Base-by-base conservation (phyloP, 1,284 basidiomycete species). In the Austroboletus rostrupii region DNA sequence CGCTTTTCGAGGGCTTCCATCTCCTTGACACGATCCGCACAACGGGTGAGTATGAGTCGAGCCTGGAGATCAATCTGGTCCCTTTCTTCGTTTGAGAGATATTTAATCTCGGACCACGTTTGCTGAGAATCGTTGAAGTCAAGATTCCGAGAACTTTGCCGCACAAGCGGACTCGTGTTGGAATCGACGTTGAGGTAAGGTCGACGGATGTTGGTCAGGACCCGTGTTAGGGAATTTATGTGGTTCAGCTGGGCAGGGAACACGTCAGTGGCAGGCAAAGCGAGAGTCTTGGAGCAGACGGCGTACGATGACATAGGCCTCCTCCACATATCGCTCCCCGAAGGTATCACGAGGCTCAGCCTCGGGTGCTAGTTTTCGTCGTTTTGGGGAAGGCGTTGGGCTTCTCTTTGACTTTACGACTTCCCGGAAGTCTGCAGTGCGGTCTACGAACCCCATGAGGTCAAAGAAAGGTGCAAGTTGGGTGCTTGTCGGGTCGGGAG, bases 1-100 rank as follows among this genome's bases (percentile, higher is more conserved):
- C 92, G 79, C 67, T 88, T 87, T 70, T 96, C 93, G 14, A 92
- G 72, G 20, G 75, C 73, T 64, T 96, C 92, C 76, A 96, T 85
- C 69, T 88, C 83, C 62, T 83, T 85, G 20, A 96, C 87, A 54
- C 89, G 77, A 54, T 93, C 87, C 16, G 92, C 81, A 66, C 90
- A 93, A 49, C 85, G 82, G 47, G 83, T 81, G 50, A 96, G 74
- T 46, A 93, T 85, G 52, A 91, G 77, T 54, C 87, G 84, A 26
- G 91, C 86, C 65, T 94, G 90, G 55, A 92, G 73, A 72, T 96
- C 93, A 53, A 96, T 88, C 68, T 94, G 89, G 70, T 95, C 92
- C 47, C 92, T 75, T 66, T 96, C 91, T 54, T 88, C 82, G 60
- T 95, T 92, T 21, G 81, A 83, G 14, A 96, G 76, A 62, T 85